Evolutionary conservation across 176 grass and related monocot species (phyloP), one percentile per base, ranked within the genome.

Genomic region (Themeda triandra): DNA sequence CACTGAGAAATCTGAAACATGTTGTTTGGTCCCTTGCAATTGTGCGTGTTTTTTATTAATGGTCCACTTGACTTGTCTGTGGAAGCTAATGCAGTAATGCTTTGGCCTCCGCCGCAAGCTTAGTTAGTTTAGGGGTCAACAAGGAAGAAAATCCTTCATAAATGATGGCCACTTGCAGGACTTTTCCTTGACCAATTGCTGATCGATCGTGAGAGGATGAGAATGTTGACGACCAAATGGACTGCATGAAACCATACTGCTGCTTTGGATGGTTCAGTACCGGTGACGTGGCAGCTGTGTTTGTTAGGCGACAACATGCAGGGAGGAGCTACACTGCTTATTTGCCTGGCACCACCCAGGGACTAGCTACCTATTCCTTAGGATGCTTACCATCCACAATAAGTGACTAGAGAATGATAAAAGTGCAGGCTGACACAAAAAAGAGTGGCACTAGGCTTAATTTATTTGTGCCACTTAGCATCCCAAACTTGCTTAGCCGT

Each of bases 171-270:
- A 72, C 66, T 54, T 88, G 74, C 17, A 41, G 5, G 86, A 78
- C 80, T 72, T 88, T 41, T 41, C 4, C 36, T 78, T 88, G 86
- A 83, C 85, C 6, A 80, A 75, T 65, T 69, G 48, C 49, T 40
- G 29, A 24, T 18, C 68, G 69, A 24, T 18, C 41, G 77, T n/a
- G 15, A 54, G 18, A 66, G 67, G 46, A 73, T 30, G 3, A 15
- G 18, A 25, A 49, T 49, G 13, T 10, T 59, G 74, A 77, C 73
- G 74, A 77, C 73, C 10, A 6, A 10, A 31, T 29, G 71, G 10
- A 35, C 8, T 17, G 12, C 32, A 56, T 33, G 27, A 27, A n/a
- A 58, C 30, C 73, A 32, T 8, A 29, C 10, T 13, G 18, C 13
- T 45, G 17, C 49, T 53, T 35, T 46, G 15, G 23, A 40, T 51